Base-by-base conservation (phyloP, 352 stramenopile genomes). In the Phytophthora pisi region DNA sequence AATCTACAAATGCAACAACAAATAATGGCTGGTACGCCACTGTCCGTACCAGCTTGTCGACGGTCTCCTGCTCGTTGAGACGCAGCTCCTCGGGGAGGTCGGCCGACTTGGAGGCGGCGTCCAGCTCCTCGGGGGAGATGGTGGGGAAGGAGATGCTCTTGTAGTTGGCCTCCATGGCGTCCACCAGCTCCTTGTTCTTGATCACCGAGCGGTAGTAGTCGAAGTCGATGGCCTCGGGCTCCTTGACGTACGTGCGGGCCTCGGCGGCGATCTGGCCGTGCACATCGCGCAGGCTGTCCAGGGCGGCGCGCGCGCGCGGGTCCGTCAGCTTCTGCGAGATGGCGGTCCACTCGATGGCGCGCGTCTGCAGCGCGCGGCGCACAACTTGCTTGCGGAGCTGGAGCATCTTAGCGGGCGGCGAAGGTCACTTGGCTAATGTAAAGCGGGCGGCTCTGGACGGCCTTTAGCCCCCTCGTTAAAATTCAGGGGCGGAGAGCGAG, bases 101-200 rank as follows among this genome's bases (percentile, higher is more conserved):
- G 9, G 61, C 54, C 61, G 65, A 88, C 73, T 75, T 64, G 38
- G 70, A 42, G 50, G 80, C 70, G 43, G 60, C 82, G 63, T 95
- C 84, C 66, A 92, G 68, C 58, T 95, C 84, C 31, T 80, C 82
- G 15, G 86, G 79, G 61, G 82, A 78, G 79, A 95, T 95, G 45
- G 71, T 87, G 16, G 87, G 87, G 80, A 91, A 95, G 43, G 74
- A 72, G 64, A 95, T 92, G 79, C 64, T 93, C 72, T 90, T 91
- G 82, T 95, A 95, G 75, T 93, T 95, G 55, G 83, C 66, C 78
- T 94, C 87, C 65, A 95, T 82, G 40, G 80, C 83, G 69, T 95
- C 84, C 56, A 95, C 87, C 40, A 95, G 82, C 49, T 93, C 85
- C 80, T 95, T 95, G 84, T 95, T 93, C 82, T 93, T 93, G 70